These are phyloP conservation scores for Cylindrotheca closterium DNA, from an alignment of 108 stramenopile species.

Conservation along the genomic window DNA sequence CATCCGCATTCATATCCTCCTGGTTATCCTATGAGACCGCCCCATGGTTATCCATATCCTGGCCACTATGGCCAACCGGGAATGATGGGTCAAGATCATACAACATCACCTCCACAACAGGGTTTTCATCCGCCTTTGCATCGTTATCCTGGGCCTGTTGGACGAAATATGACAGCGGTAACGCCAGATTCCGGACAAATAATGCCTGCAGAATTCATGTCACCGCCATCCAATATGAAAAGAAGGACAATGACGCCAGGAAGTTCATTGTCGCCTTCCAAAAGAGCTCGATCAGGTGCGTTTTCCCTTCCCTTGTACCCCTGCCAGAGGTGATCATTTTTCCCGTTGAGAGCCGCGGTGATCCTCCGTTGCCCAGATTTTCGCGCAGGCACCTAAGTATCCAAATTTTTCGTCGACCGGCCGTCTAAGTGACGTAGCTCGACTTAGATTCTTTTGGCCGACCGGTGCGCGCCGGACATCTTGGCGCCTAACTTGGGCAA, in stretches of 20 bases:
- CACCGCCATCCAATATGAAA: constrained; percentile 24
- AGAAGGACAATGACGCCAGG: constrained; percentile 19
- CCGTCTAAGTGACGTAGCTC: background rate
- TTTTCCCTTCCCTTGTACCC: background rate
- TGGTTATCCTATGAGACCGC: constrained; percentile 19
- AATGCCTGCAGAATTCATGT: constrained; percentile 26
- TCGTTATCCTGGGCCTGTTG: constrained; percentile 21
- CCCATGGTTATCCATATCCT: constrained; percentile 12
- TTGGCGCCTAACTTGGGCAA: background rate
- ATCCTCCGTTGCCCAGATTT: background rate
- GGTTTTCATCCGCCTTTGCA: constrained; percentile 15
- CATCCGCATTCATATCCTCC: constrained; percentile 12
- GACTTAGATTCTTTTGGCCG: background rate
- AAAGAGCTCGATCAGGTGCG: constrained; percentile 25
- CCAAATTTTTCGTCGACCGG: background rate
- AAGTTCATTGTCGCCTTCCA: constrained; percentile 29
- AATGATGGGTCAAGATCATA: constrained; percentile 2
- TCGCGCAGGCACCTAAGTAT: background rate
- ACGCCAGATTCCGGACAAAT: constrained; percentile 30
- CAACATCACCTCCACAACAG: constrained; percentile 18
- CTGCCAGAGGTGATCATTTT: background rate
- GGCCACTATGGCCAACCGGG: constrained; percentile 11
- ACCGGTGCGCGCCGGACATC: background rate
- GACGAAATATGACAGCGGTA: constrained; percentile 28
- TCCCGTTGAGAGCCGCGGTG: background rate